phyloP scores from a whole-genome alignment of 768 basidiomycete species.

The Xerocomellus dryophilus region DNA sequence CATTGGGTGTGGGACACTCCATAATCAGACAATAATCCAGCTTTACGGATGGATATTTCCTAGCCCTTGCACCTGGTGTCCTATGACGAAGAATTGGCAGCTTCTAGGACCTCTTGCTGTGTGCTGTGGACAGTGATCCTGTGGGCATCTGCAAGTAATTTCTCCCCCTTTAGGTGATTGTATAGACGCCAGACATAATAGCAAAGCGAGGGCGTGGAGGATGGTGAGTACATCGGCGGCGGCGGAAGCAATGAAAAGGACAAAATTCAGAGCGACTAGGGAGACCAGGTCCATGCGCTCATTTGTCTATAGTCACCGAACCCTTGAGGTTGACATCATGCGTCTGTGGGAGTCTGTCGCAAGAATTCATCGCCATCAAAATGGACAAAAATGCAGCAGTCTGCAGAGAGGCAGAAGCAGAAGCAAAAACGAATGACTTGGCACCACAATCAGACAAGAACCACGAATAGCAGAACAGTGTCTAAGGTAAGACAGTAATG shows the following conservation, averaged over 20 bases:
- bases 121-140: too few relatives aligned
- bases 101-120: too few relatives aligned
- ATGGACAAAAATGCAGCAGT: constrained; percentile 36
- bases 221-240: constrained; percentile 62
- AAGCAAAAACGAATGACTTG: constrained; percentile 72
- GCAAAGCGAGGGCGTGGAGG: constrained; percentile 69
- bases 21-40: too few relatives aligned
- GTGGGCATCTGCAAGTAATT: constrained; percentile 49
- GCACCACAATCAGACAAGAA: constrained; percentile 93
- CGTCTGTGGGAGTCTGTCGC: constrained; percentile 19
- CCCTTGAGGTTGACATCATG: constrained; percentile 1
- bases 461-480: constrained; percentile 73
- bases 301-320: background rate
- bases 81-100: too few relatives aligned
- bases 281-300: constrained; percentile 32
- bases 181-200: constrained; percentile 32
- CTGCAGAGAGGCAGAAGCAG: constrained; percentile 41
- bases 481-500: constrained; percentile 93
- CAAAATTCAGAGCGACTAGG: constrained; percentile 56
- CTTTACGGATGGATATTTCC: too few relatives aligned
- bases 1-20: too few relatives aligned
- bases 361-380: constrained; percentile 31
- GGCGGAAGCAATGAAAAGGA: constrained; percentile 57
- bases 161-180: background rate
- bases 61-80: too few relatives aligned